Percentiles rank a stretch among this genome's conserved stretches.
phyloP scores from a whole-genome alignment of 1,284 basidiomycete genomes.

The Sanguinoderma infundibulare region DNA sequence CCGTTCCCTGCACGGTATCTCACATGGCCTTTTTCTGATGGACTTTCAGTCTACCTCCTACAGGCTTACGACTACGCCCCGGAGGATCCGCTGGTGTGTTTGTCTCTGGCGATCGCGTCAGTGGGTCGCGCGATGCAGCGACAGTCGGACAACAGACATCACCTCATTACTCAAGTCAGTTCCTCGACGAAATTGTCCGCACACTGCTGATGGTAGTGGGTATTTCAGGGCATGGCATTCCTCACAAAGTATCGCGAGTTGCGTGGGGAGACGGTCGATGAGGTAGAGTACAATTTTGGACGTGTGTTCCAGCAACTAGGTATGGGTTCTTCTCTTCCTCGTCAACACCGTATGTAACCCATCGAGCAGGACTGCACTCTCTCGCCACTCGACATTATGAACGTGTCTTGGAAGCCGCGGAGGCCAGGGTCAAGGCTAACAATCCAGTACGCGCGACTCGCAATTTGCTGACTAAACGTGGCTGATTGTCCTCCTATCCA shows the following conservation, averaged over 20 bases:
- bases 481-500: conserved; percentile 28
- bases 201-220: conserved; percentile 35
- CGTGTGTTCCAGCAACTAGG: conserved; percentile 91
- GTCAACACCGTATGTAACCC: background rate
- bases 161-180: conserved; percentile 76
- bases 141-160: conserved; percentile 93
- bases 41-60: conserved; percentile 80
- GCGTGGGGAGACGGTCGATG: conserved; percentile 52
- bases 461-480: conserved; percentile 6
- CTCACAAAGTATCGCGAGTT: conserved; percentile 75
- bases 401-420: conserved; percentile 66
- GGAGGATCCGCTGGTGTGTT: conserved; percentile 84
- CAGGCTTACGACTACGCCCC: conserved; percentile 87
- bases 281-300: conserved; percentile 93
- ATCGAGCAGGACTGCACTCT: conserved; percentile 67
- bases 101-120: conserved; percentile 84
- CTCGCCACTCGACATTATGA: conserved; percentile 88
- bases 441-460: conserved; percentile 25
- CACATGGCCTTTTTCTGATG: background rate
- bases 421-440: conserved; percentile 34
- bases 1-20: background rate
- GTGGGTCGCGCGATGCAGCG: conserved; percentile 87
- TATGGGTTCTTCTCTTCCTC: conserved; percentile 36
- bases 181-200: too few relatives aligned
- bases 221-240: conserved; percentile 77